Evolutionary conservation across 805 yeast genomes (phyloP).

Genomic region (Yamadazyma tumulicola): DNA sequence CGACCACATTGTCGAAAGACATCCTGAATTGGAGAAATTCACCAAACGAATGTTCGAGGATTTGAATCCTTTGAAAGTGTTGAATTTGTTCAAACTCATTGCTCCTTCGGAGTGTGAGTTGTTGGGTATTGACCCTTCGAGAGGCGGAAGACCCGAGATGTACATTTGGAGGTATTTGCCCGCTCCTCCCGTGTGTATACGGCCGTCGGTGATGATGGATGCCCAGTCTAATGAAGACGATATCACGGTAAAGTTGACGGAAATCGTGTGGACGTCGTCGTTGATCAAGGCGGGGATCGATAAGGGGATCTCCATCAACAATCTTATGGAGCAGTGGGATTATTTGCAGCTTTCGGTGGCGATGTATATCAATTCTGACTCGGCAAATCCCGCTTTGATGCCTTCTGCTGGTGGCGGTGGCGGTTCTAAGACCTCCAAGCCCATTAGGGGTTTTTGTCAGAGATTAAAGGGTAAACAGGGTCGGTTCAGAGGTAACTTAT

Average conservation of each 20-base stretch:
- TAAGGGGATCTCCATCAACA: conserved; percentile 88
- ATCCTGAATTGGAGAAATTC: conserved; percentile 87
- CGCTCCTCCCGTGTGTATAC: conserved; percentile 97
- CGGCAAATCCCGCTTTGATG: conserved; percentile 73
- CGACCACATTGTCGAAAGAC: conserved; percentile 64
- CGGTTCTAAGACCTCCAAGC: conserved; percentile 58
- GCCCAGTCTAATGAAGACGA: conserved; percentile 96
- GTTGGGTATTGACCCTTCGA: conserved; percentile 81
- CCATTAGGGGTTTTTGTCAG: conserved; percentile 94
- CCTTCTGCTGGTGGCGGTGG: conserved; percentile 58
- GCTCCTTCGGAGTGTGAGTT: conserved; percentile 87
- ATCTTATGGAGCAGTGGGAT: conserved; percentile 99
- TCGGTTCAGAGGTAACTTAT: conserved; percentile 94
- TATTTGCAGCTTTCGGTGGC: conserved; percentile 93
- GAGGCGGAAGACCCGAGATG: conserved; percentile 92
- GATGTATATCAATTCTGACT: conserved; percentile 94
- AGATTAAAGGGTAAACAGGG: conserved; percentile 98
- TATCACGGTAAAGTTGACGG: conserved; percentile 90
- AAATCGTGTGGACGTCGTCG: conserved; percentile 95
- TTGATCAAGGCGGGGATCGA: conserved; percentile 92
- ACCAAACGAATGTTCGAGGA: conserved; percentile 88
- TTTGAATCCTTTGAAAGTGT: conserved; percentile 85
- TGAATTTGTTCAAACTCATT: conserved; percentile 83
- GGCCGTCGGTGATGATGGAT: conserved; percentile 95
- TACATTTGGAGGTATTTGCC: conserved; percentile 97